Evolutionary conservation across 352 stramenopile genomes (phyloP), one percentile per base, ranked within the genome.

Genomic region (Halophytophthora batemanensis): DNA sequence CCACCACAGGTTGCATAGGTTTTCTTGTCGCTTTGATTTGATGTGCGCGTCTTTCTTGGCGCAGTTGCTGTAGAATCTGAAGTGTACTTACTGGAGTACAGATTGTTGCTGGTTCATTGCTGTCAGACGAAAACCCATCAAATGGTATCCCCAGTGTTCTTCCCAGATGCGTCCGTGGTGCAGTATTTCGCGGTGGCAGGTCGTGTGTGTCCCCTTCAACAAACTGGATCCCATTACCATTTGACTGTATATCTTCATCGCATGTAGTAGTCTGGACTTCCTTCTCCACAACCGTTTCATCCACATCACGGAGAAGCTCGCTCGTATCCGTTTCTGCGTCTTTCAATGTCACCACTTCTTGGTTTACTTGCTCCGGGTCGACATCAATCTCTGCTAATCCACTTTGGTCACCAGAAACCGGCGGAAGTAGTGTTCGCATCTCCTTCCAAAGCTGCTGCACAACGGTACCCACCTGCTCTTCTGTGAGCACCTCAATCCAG

Each of bases 381-480:
- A 55, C 29, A 13, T 64, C 49, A 12, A 40, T 35, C 21, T 36
- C 46, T 18, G 21, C 22, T 2, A 31, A 18, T 39, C 42, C 41
- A 12, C 17, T 19, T 41, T 29, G 17, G 34, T 45, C 50, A 4
- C 48, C 11, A 2, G 39, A 35, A 35, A 25, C 14, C 43, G 45
- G 40, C 5, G 12, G 18, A 57, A 55, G 3, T 0, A n/a, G 23
- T 43, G n/a, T 22, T 22, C 54, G 45, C 13, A 45, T 71, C 33
- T 77, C 59, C 48, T 64, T 73, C 62, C 69, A 64, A 37, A 82
- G 56, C 36, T 80, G 56, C 13, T 69, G 59, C n/a, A 82, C 59
- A 34, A 82, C 42, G 2, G 51, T 38, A 37, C 56, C 49, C 11
- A 82, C 68, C 66, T 84, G 67, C 33, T 84, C 70, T 61, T 80